Percentiles rank a stretch among this genome's conserved stretches.
Conservation (phyloP, 1,284 basidiomycete genomes). For the Chiua sp. region DNA sequence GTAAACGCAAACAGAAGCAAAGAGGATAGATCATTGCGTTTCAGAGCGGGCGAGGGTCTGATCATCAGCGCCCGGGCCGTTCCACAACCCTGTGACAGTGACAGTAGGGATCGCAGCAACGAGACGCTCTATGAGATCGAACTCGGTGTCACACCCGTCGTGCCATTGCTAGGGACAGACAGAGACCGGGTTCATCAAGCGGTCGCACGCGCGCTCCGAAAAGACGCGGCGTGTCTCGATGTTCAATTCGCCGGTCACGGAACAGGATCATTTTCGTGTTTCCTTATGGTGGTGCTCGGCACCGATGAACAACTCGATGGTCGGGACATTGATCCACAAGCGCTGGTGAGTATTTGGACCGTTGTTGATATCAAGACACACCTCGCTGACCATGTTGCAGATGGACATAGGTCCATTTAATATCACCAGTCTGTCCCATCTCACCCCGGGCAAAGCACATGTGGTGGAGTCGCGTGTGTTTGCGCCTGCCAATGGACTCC, state of each 20-base stretch:
- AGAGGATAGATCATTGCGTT: too few relatives aligned
- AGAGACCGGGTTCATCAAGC: slow-evolving; percentile 32
- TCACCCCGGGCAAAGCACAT: slow-evolving; percentile 34
- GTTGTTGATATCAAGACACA: too few relatives aligned
- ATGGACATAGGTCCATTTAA: slow-evolving; percentile 12
- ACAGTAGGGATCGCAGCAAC: too few relatives aligned
- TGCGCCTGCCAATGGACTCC: slow-evolving; percentile 44
- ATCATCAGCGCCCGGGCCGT: too few relatives aligned
- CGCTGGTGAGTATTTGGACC: slow-evolving; percentile 42
- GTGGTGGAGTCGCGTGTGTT: slow-evolving; percentile 63
- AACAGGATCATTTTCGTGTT: slow-evolving; percentile 36
- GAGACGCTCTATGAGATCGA: slow-evolving; percentile 49
- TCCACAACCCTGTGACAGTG: too few relatives aligned
- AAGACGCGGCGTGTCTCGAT: slow-evolving; percentile 31
- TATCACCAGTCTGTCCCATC: slow-evolving; percentile 46
- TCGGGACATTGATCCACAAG: slow-evolving; percentile 38
- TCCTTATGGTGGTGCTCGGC: slow-evolving; percentile 52
- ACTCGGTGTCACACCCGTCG: slow-evolving; percentile 39
- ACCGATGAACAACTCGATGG: slow-evolving; percentile 46
- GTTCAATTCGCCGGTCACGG: slow-evolving; percentile 46
- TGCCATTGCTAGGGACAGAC: slow-evolving; percentile 36
- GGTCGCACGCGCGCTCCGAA: slow-evolving; percentile 45
- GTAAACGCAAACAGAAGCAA: too few relatives aligned
- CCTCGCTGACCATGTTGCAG: neutral
- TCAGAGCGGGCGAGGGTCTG: too few relatives aligned